phyloP scores from a whole-genome alignment of 352 stramenopile species.

The Peronospora farinosa region DNA sequence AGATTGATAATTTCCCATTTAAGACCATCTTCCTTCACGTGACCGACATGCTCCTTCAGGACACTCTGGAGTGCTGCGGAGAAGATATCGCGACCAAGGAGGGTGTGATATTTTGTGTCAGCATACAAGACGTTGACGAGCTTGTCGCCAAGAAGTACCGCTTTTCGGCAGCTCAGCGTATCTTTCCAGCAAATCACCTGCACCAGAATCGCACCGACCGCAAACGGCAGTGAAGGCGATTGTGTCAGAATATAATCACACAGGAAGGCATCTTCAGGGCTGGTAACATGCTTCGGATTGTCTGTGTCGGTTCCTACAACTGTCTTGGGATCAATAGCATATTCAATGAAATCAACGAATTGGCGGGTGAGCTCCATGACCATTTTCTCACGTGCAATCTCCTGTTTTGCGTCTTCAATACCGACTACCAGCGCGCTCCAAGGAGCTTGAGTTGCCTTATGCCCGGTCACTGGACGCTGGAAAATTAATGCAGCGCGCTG shows the following conservation, averaged over 20 bases:
- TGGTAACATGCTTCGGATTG: constrained; percentile 69
- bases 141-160: constrained; percentile 52
- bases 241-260: constrained; percentile 58
- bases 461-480: constrained; percentile 12
- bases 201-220: constrained; percentile 42
- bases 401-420: constrained; percentile 59
- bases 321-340: constrained; percentile 63
- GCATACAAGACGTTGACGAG: constrained; percentile 51
- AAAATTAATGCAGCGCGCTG: constrained; percentile 48
- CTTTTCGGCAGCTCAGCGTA: constrained; percentile 59
- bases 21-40: constrained; percentile 72
- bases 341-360: constrained; percentile 68
- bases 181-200: constrained; percentile 72
- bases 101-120: constrained; percentile 30
- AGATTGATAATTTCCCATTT: constrained; percentile 85
- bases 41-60: constrained; percentile 46
- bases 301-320: constrained; percentile 65
- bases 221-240: constrained; percentile 39
- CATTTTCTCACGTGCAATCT: constrained; percentile 67
- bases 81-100: constrained; percentile 63
- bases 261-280: constrained; percentile 46
- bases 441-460: constrained; percentile 29
- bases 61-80: constrained; percentile 47
- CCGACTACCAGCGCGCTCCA: constrained; percentile 56
- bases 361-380: constrained; percentile 62